phyloP scores from a whole-genome alignment of 2,329 filamentous ascomycete species.

The Fusarium protoensiforme region DNA sequence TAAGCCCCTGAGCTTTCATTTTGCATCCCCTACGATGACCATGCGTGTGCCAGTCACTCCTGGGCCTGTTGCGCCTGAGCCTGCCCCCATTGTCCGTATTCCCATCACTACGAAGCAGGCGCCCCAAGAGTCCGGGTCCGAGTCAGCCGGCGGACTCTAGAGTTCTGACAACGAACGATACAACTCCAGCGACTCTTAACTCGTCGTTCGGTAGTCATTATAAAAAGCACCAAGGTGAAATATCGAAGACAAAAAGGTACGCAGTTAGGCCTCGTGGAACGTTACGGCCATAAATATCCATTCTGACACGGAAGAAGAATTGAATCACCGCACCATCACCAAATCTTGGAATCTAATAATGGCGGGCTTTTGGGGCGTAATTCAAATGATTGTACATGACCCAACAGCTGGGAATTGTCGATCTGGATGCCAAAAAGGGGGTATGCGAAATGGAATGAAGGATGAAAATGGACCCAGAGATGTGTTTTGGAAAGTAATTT shows the following conservation, averaged over 20 bases:
- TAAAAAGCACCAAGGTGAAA: neutral
- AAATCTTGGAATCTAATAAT: neutral
- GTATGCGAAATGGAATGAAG: neutral
- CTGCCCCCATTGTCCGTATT: no score
- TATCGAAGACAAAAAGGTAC: neutral
- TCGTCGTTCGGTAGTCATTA: neutral
- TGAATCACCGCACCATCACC: neutral
- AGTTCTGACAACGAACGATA: neutral
- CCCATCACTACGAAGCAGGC: no score
- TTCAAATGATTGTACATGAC: neutral
- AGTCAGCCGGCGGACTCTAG: no score
- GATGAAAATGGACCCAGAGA: neutral
- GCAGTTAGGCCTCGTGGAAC: neutral
- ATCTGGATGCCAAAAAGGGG: neutral
- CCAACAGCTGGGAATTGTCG: no score
- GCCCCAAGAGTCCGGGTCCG: no score
- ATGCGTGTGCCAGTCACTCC: no score
- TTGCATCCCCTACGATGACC: no score
- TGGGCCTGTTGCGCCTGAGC: no score
- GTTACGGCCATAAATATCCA: neutral
- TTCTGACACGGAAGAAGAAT: neutral
- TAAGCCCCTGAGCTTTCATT: no score
- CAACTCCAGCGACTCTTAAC: neutral
- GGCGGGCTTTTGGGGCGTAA: neutral
- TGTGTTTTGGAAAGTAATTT: neutral